phyloP scores from a whole-genome alignment of 805 yeast genomes.

The Maudiozyma bulderi region DNA sequence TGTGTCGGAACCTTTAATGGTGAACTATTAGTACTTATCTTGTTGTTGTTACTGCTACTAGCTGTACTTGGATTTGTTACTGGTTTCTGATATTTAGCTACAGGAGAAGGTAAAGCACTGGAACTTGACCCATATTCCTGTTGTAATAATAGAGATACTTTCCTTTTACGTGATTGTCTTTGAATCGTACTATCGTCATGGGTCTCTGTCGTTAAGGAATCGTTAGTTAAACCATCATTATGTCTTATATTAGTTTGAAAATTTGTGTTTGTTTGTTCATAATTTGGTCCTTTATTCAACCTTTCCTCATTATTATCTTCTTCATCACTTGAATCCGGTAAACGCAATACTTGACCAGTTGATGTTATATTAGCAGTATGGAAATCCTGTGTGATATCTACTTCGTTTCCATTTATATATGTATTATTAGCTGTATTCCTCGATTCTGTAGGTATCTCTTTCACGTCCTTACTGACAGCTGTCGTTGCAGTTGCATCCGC shows the following conservation, averaged over 20 bases:
- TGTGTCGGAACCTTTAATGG: background rate
- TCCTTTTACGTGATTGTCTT: constrained; percentile 24
- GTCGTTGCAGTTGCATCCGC: background rate
- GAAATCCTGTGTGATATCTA: constrained; percentile 6
- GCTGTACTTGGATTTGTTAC: background rate
- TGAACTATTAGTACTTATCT: background rate
- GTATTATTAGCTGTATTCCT: background rate
- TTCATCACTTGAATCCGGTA: constrained; percentile 26
- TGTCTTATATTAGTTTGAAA: too few relatives aligned
- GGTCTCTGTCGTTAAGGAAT: background rate
- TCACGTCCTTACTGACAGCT: background rate
- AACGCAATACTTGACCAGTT: constrained; percentile 18
- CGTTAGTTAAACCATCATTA: background rate
- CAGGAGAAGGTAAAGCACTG: constrained; percentile 22
- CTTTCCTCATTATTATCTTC: constrained; percentile 8
- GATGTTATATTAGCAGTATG: constrained; percentile 18
- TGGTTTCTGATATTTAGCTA: background rate
- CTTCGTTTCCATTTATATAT: background rate
- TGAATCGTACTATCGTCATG: constrained; percentile 23
- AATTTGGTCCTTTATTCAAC: background rate
- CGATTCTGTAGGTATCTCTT: background rate
- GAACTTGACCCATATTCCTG: constrained; percentile 28
- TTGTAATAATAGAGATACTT: constrained; percentile 25
- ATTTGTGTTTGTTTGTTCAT: background rate
- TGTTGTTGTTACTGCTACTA: background rate